These are phyloP conservation scores for Hibiscus trionum DNA, from an alignment of 345 rosid species.

Conservation along the genomic window DNA sequence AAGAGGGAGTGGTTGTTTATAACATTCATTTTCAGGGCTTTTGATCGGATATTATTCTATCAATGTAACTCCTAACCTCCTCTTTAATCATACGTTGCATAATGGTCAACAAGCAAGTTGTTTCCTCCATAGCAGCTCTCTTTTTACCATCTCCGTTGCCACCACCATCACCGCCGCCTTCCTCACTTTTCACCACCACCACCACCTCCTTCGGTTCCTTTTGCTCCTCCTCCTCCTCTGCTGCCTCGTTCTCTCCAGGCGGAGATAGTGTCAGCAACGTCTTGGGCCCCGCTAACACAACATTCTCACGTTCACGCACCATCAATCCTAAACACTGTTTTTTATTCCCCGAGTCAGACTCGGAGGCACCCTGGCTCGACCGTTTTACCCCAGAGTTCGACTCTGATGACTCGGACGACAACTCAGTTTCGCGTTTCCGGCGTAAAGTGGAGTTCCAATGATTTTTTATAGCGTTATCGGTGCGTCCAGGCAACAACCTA, in stretches of 20 bases:
- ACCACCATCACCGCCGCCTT: background rate
- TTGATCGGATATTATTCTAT: no score
- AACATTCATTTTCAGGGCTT: background rate
- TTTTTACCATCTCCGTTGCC: background rate
- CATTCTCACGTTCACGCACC: slow-evolving; percentile 7
- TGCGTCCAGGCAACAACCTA: no score
- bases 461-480: no score
- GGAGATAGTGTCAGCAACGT: slow-evolving; percentile 37
- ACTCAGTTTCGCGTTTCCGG: no score
- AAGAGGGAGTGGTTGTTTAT: background rate
- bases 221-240: background rate
- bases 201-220: no score
- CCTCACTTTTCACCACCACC: background rate
- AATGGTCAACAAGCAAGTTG: no score
- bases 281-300: slow-evolving; percentile 19
- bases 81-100: no score
- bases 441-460: no score
- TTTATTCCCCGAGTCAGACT: slow-evolving; percentile 22
- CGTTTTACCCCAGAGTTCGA: slow-evolving; percentile 28
- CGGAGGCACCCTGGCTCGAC: slow-evolving; percentile 13
- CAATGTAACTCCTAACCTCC: no score
- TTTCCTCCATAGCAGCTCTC: slow-evolving; percentile 4
- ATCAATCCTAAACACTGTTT: slow-evolving; percentile 19
- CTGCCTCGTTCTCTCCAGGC: slow-evolving; percentile 27
- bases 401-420: slow-evolving; percentile 10